Evolutionary conservation across 2,329 filamentous ascomycete species (phyloP), one percentile per base, ranked within the genome.

Genomic region (Neopestalotiopsis clavispora): DNA sequence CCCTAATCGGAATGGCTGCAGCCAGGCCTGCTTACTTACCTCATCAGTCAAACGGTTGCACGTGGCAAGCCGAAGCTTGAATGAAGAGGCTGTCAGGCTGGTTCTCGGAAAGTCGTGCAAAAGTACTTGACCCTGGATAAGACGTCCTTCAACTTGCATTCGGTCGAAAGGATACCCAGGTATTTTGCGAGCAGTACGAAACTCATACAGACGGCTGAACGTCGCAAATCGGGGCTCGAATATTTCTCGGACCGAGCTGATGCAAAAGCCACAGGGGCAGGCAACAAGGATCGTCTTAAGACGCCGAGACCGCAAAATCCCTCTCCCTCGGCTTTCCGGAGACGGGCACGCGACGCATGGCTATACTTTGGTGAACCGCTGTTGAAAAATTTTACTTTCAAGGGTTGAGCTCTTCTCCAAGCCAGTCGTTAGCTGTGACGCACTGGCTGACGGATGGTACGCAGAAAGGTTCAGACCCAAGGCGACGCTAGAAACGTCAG

Each of bases 101-200:
- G 30, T 10, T 23, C 13, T 9, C 9, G 13, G n/a, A n/a, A 59
- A 28, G 28, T 61, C 32, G 12, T 28, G 30, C 9, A 12, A 88
- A 94, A 92, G 85, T 92, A 92, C 75, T 81, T 94, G 1, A 77
- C 88, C 1, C 17, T 52, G 91, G 92, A 88, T 86, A 74, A 83
- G 34, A 77, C 72, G 78, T 94, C 94, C 74, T 82, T 87, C 10
- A 85, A 89, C 95, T 52, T 85, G 88, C 23, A 78, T 12, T 93
- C 91, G 73, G 93, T 95, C 76, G 92, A 94, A 77, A 86, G 91
- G 62, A 81, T 83, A 52, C 34, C 34, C n/a, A 17, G 45, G n/a
- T n/a, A 83, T 82, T 7, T 83, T 88, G 1, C 92, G 92, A 17
- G 93, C 93, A 0, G 85, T 92, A 4, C 95, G 93, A 93, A 92